Conservation (phyloP, 805 yeast genomes). For the Metschnikowia matae region DNA sequence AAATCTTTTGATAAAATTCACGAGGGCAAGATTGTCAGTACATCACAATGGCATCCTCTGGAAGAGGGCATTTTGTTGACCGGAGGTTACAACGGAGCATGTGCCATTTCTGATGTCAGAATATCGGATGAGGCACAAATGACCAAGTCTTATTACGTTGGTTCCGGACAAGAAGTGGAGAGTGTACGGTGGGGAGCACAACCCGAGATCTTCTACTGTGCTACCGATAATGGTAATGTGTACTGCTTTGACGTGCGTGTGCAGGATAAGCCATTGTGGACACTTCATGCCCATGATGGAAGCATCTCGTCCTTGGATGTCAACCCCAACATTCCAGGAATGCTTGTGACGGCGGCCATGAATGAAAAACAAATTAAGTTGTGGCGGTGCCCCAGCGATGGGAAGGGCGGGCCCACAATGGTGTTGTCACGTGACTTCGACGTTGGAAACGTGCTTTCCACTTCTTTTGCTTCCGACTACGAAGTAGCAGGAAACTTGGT, state of each 20-base stretch:
- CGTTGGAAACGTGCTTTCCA: constrained; percentile 83
- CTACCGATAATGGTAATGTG: constrained; percentile 87
- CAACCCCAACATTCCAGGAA: constrained; percentile 62
- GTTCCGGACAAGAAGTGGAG: constrained; percentile 79
- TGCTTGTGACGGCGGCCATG: constrained; percentile 85
- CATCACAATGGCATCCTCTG: constrained; percentile 76
- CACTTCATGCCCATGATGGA: constrained; percentile 93
- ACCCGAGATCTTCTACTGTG: constrained; percentile 63
- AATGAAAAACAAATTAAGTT: constrained; percentile 82
- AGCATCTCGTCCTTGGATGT: constrained; percentile 81
- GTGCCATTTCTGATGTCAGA: constrained; percentile 83
- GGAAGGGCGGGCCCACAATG: constrained; percentile 67
- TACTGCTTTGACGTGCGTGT: constrained; percentile 83
- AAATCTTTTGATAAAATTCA: constrained; percentile 73
- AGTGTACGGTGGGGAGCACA: constrained; percentile 64
- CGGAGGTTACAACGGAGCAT: constrained; percentile 89
- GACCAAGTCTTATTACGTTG: constrained; percentile 62
- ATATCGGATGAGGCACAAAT: constrained; percentile 55
- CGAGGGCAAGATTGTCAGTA: constrained; percentile 73
- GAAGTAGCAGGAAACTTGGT: constrained; percentile 82
- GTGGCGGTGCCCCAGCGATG: constrained; percentile 65
- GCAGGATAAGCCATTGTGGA: constrained; percentile 76
- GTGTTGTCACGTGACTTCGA: constrained; percentile 87
- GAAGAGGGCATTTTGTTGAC: constrained; percentile 71
- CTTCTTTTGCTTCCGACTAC: constrained; percentile 79